These are phyloP conservation scores for Globisporangium emineosum DNA, from an alignment of 352 stramenopile species.

Conservation along the genomic window DNA sequence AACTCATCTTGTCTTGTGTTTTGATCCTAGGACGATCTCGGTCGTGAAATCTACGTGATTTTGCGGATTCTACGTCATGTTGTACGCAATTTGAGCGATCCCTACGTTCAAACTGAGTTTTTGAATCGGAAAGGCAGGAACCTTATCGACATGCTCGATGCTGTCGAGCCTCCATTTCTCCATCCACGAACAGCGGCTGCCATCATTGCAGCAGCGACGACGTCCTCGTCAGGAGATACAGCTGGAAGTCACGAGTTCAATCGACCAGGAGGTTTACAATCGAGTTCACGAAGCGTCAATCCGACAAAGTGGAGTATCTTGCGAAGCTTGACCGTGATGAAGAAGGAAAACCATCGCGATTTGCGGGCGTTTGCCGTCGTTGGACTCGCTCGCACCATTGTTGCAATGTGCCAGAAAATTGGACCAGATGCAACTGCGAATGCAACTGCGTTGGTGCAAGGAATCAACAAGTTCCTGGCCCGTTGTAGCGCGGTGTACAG, in stretches of 20 bases:
- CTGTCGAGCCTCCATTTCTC: conserved; percentile 62
- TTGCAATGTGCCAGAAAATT: conserved; percentile 60
- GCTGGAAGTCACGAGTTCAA: not conserved
- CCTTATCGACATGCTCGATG: conserved; percentile 51
- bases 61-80: conserved; percentile 62
- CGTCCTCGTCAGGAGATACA: conserved; percentile 8
- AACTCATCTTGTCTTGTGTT: conserved; percentile 4
- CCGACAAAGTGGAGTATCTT: conserved; percentile 38
- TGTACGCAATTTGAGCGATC: conserved; percentile 52
- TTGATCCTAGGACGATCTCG: conserved; percentile 50
- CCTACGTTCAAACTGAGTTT: conserved; percentile 43
- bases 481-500: conserved; percentile 69
- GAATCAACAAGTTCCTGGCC: conserved; percentile 59
- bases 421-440: conserved; percentile 40
- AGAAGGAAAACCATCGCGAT: conserved; percentile 39
- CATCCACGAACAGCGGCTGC: conserved; percentile 55
- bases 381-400: conserved; percentile 56
- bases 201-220: conserved; percentile 43
- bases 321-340: conserved; percentile 43
- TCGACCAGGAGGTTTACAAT: not conserved
- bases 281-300: conserved; percentile 2
- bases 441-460: conserved; percentile 36
- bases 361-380: conserved; percentile 67
- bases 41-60: conserved; percentile 68
- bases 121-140: conserved; percentile 34